phyloP scores from a whole-genome alignment of 495 filamentous ascomycete genomes.

The Trypethelium eluteriae region DNA sequence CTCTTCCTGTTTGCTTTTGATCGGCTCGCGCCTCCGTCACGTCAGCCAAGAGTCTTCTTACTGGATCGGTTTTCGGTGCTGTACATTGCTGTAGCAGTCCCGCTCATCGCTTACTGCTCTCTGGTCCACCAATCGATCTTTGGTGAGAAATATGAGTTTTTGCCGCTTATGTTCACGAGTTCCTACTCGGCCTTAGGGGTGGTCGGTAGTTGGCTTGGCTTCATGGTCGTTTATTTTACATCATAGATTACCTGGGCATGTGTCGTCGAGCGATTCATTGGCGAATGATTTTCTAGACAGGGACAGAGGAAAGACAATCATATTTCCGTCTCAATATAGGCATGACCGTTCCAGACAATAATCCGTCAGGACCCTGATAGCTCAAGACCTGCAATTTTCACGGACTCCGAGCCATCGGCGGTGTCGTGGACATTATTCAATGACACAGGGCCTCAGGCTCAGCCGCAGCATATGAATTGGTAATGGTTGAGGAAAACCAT shows the following conservation, averaged over 20 bases:
- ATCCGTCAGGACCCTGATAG: not conserved
- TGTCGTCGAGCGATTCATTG: not conserved
- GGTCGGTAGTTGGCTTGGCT: conserved; percentile 91
- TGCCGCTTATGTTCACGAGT: conserved; percentile 95
- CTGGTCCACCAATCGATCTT: conserved; percentile 75
- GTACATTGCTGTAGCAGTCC: conserved; percentile 81
- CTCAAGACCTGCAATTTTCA: not conserved
- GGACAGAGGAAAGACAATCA: too few species aligned
- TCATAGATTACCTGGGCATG: conserved; percentile 29
- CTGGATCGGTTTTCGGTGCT: conserved; percentile 83
- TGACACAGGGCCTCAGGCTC: not conserved
- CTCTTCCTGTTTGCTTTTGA: conserved; percentile 82
- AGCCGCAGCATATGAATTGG: not conserved
- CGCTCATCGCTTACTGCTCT: conserved; percentile 81
- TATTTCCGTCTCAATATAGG: too few species aligned
- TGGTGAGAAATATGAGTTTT: conserved; percentile 75
- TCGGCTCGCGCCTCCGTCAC: conserved; percentile 66
- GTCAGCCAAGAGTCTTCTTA: conserved; percentile 64
- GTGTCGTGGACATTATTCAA: not conserved
- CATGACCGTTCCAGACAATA: not conserved
- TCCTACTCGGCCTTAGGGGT: conserved; percentile 93
- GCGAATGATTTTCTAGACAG: too few species aligned
- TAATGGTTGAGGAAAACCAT: not conserved
- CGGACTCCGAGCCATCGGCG: not conserved
- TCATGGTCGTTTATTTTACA: conserved; percentile 87